These are phyloP conservation scores for Patellaria atrata DNA, from an alignment of 495 filamentous ascomycete species.

Conservation along the genomic window DNA sequence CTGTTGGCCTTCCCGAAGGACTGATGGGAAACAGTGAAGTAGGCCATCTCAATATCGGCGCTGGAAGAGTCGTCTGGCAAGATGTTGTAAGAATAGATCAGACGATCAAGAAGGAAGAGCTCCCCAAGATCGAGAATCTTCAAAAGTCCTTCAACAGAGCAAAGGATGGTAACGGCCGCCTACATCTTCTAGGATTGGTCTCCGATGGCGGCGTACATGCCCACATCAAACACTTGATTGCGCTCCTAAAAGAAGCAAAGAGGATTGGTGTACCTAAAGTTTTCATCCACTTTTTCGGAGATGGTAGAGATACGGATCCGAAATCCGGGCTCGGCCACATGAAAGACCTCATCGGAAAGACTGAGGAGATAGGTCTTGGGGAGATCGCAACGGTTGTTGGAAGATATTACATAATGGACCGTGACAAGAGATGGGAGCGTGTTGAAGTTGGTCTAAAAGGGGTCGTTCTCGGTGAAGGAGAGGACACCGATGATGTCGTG, in stretches of 20 bases:
- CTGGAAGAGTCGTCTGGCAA: constrained; percentile 96
- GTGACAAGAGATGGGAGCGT: constrained; percentile 97
- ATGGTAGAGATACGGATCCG: constrained; percentile 94
- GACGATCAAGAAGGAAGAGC: constrained; percentile 76
- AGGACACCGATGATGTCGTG: constrained; percentile 69
- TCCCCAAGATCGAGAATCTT: constrained; percentile 66
- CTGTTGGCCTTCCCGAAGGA: constrained; percentile 88
- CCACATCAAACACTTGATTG: constrained; percentile 84
- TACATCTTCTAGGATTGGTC: constrained; percentile 80
- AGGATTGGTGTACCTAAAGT: constrained; percentile 74
- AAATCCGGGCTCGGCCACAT: constrained; percentile 79
- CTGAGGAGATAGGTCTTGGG: constrained; percentile 71
- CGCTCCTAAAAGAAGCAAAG: constrained; percentile 76
- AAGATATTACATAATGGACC: constrained; percentile 97
- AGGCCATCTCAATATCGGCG: constrained; percentile 96
- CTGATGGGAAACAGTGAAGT: constrained; percentile 99
- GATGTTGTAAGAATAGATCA: constrained; percentile 94
- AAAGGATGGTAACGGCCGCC: constrained; percentile 76
- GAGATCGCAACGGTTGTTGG: constrained; percentile 89
- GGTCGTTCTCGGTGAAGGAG: constrained; percentile 70
- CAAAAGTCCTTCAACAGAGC: constrained; percentile 63
- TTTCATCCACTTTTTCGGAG: constrained; percentile 97
- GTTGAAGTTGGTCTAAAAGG: constrained; percentile 81
- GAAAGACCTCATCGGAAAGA: constrained; percentile 62
- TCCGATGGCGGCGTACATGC: constrained; percentile 94